These are phyloP conservation scores for Phytopythium aichiense DNA, from an alignment of 352 stramenopile genomes.

Conservation along the genomic window DNA sequence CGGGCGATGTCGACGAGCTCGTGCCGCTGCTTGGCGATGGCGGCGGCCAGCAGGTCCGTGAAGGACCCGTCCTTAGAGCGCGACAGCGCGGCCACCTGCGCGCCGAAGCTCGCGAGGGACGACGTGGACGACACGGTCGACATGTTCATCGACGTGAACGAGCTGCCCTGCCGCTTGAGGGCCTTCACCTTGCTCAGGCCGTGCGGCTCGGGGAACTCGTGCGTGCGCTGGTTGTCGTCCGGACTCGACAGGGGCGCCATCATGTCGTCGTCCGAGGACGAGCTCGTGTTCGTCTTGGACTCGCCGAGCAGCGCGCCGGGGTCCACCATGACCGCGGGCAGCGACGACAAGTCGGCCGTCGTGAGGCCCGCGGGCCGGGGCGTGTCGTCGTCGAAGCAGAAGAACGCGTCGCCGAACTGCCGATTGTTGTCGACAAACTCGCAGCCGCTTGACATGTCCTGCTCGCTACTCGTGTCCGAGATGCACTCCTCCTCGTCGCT, in stretches of 20 bases:
- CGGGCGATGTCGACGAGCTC: slow-evolving; percentile 13
- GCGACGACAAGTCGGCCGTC: slow-evolving; percentile 20
- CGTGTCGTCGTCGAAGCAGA: slow-evolving; percentile 7
- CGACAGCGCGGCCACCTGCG: slow-evolving; percentile 31
- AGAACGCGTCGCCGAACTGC: slow-evolving; percentile 14
- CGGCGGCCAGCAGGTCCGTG: slow-evolving; percentile 19
- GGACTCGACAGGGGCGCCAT: slow-evolving; percentile 4
- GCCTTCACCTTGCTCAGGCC: background rate
- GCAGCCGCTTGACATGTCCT: slow-evolving; percentile 17
- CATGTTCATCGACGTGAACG: slow-evolving; percentile 32
- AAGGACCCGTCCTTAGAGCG: slow-evolving; percentile 29
- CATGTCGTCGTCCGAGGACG: slow-evolving; percentile 7
- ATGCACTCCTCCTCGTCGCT: slow-evolving; percentile 52
- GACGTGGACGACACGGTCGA: slow-evolving; percentile 43
- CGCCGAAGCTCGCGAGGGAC: slow-evolving; percentile 35
- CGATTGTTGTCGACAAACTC: slow-evolving; percentile 24
- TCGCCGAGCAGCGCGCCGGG: slow-evolving; percentile 6
- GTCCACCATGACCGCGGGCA: slow-evolving; percentile 7
- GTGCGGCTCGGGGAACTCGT: slow-evolving; percentile 6
- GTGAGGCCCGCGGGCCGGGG: slow-evolving; percentile 19
- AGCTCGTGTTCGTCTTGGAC: slow-evolving; percentile 9
- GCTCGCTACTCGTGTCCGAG: slow-evolving; percentile 51
- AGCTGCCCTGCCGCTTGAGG: slow-evolving; percentile 31
- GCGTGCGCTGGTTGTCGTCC: slow-evolving; percentile 24
- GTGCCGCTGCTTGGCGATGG: slow-evolving; percentile 28